These are phyloP conservation scores for Davidsoniella australis DNA, from an alignment of 2,329 filamentous ascomycete species.

Conservation along the genomic window DNA sequence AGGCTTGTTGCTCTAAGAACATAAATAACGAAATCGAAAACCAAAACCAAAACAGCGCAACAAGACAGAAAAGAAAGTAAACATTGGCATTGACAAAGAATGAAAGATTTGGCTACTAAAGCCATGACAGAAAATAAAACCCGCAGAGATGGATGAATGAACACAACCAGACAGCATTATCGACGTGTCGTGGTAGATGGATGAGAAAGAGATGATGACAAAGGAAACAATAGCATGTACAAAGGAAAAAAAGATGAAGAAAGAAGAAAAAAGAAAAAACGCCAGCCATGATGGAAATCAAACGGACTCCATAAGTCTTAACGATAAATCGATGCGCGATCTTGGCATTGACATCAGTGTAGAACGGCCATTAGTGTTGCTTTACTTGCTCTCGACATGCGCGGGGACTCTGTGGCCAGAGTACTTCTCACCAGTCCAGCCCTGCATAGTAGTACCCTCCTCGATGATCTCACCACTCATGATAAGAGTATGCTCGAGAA, in stretches of 20 bases:
- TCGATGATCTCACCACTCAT: slow-evolving; percentile 39
- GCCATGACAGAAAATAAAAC: too few species aligned
- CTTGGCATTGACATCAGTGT: neutral
- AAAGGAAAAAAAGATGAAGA: neutral
- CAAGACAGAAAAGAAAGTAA: too few species aligned
- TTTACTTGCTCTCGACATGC: neutral
- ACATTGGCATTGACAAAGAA: too few species aligned
- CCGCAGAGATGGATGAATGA: too few species aligned
- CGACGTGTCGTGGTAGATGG: too few species aligned
- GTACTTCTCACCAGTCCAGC: slow-evolving; percentile 34
- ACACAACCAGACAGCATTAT: too few species aligned
- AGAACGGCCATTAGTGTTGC: neutral
- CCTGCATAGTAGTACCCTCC: slow-evolving; percentile 32
- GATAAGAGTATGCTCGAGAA: slow-evolving; percentile 40
- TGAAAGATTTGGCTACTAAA: too few species aligned
- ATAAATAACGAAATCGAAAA: too few species aligned
- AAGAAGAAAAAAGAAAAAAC: slow-evolving; percentile 7
- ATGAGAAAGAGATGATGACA: too few species aligned
- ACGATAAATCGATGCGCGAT: neutral
- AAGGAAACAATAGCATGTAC: neutral
- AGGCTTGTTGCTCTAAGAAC: too few species aligned
- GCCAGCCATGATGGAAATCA: neutral
- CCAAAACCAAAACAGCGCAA: too few species aligned
- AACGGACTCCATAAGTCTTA: neutral
- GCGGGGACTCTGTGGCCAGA: slow-evolving; percentile 14